Evolutionary conservation across 306 rosid species (phyloP).

Genomic region (Lathyrus aphaca): DNA sequence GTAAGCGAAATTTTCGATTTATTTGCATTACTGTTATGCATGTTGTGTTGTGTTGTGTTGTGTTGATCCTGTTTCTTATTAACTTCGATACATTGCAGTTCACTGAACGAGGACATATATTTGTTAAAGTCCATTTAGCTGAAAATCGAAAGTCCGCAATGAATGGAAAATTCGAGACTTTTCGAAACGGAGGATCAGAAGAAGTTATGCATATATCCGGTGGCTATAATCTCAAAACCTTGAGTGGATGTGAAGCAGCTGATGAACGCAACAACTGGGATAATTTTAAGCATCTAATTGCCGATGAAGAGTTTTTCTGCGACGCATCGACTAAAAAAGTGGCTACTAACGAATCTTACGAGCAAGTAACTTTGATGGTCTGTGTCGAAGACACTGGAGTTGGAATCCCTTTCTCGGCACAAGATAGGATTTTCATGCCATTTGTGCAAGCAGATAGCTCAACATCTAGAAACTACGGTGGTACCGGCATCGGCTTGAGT

Average conservation of each 20-base stretch:
- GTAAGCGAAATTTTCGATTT: constrained; percentile 51
- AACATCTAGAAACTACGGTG: constrained; percentile 92
- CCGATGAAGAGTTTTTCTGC: constrained; percentile 61
- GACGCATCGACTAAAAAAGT: constrained; percentile 50
- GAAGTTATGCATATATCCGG: constrained; percentile 49
- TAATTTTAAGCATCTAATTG: constrained; percentile 64
- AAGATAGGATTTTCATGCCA: constrained; percentile 85
- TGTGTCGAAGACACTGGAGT: constrained; percentile 96
- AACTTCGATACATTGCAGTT: constrained; percentile 62
- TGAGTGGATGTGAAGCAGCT: constrained; percentile 92
- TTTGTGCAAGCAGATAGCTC: constrained; percentile 99
- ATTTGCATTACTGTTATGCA: constrained; percentile 6
- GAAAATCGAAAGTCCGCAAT: constrained; percentile 52
- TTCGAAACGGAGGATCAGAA: constrained; percentile 62
- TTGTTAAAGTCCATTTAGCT: constrained; percentile 83
- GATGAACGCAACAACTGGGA: constrained; percentile 91
- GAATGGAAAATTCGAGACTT: constrained; percentile 57
- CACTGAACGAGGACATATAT: constrained; percentile 92
- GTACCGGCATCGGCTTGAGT: constrained; percentile 98
- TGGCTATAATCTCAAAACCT: constrained; percentile 64
- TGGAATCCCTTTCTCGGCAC: constrained; percentile 90
- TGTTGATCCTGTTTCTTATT: constrained; percentile 34
- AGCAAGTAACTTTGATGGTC: constrained; percentile 72
- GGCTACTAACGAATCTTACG: constrained; percentile 53
- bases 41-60: constrained; percentile 24